Base-by-base conservation (phyloP, 2,329 filamentous ascomycete genomes). In the Aurifilum marmelostoma region DNA sequence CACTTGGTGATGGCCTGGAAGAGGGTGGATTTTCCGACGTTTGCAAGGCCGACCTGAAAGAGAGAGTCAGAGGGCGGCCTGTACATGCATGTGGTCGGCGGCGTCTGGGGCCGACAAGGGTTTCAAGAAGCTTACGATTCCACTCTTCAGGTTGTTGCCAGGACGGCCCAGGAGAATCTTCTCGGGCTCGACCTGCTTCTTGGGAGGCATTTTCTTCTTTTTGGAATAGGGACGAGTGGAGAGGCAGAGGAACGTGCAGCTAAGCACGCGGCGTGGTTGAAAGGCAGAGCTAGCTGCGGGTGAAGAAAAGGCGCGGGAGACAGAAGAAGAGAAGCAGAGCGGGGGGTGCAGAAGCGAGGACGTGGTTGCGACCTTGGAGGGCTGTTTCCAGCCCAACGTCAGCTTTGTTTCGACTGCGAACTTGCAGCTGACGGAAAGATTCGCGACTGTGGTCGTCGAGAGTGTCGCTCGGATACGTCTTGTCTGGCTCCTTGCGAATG, bases 1-100 rank as follows among this genome's bases (percentile, higher is more conserved):
- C 92, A 97, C 87, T 97, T 98, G 80, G 96, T 99, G 83, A 99
- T 97, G 79, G 96, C 94, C 87, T 99, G 97, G 89, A 99, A 99
- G 77, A 99, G 90, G 43, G 97, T 99, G 74, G 96, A 99, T 86
- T 99, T 99, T 82, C 96, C 96, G 76, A 99, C 97, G 83, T 99
- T 99, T 82, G 96, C 96, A 78, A 99, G 90, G 84, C 96, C 96
- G 82, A 99, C 94, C 94, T 97, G 77, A 76, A 76, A 75, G 74
- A 79, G 76, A 79, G 76, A 79, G 79, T 83, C 79, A 82, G 82
- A 74, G 73, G 72, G 67, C 70, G 66, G 67, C 71, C 66, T 67
- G 65, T 76, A 79, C 34, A 60, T 66, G 67, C 69, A 63, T 34
- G 41, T 56, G 67, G 65, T 71, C 69, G 69, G 59, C 34, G 34